Evolutionary conservation across 306 rosid species (phyloP).

Genomic region (Alnus rubra): DNA sequence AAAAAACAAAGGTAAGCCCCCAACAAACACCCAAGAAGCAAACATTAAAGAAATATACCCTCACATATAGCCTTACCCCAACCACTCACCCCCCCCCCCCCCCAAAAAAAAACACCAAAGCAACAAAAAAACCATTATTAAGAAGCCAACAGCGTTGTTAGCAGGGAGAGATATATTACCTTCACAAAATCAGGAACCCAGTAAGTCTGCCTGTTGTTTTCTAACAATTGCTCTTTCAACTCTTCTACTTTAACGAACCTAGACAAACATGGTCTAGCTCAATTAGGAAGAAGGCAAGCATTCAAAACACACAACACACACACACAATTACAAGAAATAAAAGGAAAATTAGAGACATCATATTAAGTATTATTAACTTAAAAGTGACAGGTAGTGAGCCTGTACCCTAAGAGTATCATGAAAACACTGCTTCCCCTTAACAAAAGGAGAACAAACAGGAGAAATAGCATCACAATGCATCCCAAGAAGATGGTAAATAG

Average conservation of each 20-base stretch:
- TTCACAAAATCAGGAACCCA: constrained; percentile 99
- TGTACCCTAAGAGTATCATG: background rate
- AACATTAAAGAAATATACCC: background rate
- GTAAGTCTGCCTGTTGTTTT: constrained; percentile 79
- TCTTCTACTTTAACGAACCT: constrained; percentile 93
- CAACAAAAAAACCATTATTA: background rate
- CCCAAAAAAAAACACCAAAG: no score
- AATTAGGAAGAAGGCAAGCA: constrained; percentile 6
- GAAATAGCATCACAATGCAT: background rate
- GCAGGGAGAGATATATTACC: constrained; percentile 42
- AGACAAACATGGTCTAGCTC: constrained; percentile 23
- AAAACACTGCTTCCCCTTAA: background rate
- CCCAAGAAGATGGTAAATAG: background rate
- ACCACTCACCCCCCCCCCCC: no score
- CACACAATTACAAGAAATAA: background rate
- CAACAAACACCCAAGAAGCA: no score
- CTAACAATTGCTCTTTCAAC: constrained; percentile 77
- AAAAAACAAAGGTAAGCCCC: no score
- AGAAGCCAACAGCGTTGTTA: background rate
- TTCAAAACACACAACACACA: background rate
- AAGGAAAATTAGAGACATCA: background rate
- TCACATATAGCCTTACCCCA: background rate
- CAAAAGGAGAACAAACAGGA: background rate
- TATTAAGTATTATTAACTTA: background rate
- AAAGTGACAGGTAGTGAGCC: background rate